Evolutionary conservation across 148 eudicot genomes (phyloP), one percentile per base, ranked within the genome.

Genomic region (Rheum nobile): DNA sequence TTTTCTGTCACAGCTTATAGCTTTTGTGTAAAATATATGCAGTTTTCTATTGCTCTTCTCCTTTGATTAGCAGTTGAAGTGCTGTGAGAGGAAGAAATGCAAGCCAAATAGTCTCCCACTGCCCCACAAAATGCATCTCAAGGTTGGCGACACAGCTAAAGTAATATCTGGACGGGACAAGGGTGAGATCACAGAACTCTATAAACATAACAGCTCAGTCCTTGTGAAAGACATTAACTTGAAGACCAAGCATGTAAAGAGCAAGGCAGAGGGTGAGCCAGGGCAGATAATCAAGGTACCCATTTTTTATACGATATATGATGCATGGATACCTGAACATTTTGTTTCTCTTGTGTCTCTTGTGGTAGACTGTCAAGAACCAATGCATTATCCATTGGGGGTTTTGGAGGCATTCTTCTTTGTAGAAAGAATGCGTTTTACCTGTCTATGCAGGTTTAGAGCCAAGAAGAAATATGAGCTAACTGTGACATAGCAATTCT

Each of bases 21-120:
- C 31, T 21, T 38, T 37, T 6, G 6, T 37, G 39, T 2, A n/a
- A n/a, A 69, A 2, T 26, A 9, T 39, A n/a, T 71, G 28, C 38
- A 34, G 22, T 59, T 59, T 17, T 31, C 43, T 55, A 35, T 48
- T 31, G 61, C 17, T 21, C 3, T 42, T 61, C 57, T 24, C 32
- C 44, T 24, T 50, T 63, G 31, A 48, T 71, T 43, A 87, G 80
- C 86, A 95, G 98, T 83, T 91, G 73, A 88, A 90, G 84, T 86
- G 81, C 78, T 94, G 98, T 97, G 97, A 95, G 79, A 76, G 97
- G 74, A 95, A 85, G 77, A 86, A 95, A 67, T 94, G 97, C 79
- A 94, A 94, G 83, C 93, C 98, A 75, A 94, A 94, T 88, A 88
- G 98, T 75, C 91, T 91, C 21, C 98, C 98, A 1, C 41, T 83